Evolutionary conservation across 2,329 filamentous ascomycete genomes (phyloP).

Genomic region (Seiridium unicorne): DNA sequence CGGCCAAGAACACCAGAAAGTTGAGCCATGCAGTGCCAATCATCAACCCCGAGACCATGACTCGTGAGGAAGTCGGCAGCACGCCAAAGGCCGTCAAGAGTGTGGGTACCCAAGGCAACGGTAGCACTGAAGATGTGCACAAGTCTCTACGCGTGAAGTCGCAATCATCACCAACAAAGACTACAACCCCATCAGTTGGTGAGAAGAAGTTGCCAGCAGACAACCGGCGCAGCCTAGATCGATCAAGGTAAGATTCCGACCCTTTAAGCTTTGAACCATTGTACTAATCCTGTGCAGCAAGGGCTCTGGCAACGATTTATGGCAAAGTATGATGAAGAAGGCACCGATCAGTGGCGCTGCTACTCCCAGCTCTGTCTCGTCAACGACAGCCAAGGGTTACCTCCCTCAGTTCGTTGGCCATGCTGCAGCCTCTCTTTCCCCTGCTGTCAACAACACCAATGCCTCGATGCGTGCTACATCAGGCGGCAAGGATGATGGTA

Average conservation of each 20-base stretch:
- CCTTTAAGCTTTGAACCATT: no score
- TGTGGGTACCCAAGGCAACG: background rate
- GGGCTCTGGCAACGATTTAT: constrained; percentile 42
- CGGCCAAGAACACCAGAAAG: constrained; percentile 20
- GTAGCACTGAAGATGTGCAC: constrained; percentile 3
- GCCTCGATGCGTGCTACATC: constrained; percentile 28
- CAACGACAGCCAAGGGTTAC: constrained; percentile 53
- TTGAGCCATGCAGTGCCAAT: constrained; percentile 32
- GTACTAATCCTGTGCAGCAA: constrained; percentile 27
- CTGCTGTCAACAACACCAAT: constrained; percentile 39
- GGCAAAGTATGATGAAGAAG: constrained; percentile 51
- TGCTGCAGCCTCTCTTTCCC: constrained; percentile 49
- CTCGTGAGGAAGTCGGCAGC: constrained; percentile 10
- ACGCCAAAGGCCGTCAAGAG: constrained; percentile 7
- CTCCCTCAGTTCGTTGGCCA: constrained; percentile 52
- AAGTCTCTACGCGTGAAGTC: constrained; percentile 10
- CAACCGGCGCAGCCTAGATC: constrained; percentile 21
- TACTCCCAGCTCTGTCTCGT: constrained; percentile 47
- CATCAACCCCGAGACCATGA: constrained; percentile 24
- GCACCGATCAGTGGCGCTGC: constrained; percentile 46
- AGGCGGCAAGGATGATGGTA: constrained; percentile 22
- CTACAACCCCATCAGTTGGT: constrained; percentile 5
- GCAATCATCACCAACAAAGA: constrained; percentile 11
- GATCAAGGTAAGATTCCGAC: constrained; percentile 25
- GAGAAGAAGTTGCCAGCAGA: constrained; percentile 16